phyloP scores from a whole-genome alignment of 2,329 filamentous ascomycete species.

The Blastomyces emzantsi region DNA sequence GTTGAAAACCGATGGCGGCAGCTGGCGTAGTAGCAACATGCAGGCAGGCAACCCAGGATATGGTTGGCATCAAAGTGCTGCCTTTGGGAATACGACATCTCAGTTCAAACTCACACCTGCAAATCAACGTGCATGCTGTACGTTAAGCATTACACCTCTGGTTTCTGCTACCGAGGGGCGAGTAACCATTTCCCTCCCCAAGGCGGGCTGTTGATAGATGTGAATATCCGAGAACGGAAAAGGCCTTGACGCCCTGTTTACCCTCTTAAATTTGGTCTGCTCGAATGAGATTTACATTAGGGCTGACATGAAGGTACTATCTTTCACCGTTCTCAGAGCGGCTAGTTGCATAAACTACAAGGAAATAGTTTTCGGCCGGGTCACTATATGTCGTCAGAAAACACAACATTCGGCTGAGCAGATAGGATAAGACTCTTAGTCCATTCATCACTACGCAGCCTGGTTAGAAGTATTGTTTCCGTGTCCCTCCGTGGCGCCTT shows the following conservation, averaged over 20 bases:
- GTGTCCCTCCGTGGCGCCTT: constrained; percentile 2
- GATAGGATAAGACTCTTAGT: background rate
- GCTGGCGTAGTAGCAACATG: background rate
- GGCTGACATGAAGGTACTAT: background rate
- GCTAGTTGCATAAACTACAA: background rate
- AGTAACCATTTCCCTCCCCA: background rate
- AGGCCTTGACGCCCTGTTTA: background rate
- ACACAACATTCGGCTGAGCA: background rate
- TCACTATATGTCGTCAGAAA: background rate
- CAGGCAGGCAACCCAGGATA: background rate
- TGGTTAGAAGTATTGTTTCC: constrained; percentile 1
- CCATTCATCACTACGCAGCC: background rate
- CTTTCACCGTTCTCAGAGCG: background rate
- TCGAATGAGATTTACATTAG: constrained; percentile 2
- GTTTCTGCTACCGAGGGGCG: background rate
- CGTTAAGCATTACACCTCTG: background rate
- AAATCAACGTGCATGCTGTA: constrained; percentile 4
- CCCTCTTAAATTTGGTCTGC: constrained; percentile 1
- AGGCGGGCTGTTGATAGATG: background rate
- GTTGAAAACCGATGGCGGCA: background rate
- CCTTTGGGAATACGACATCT: background rate
- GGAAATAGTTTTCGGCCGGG: background rate
- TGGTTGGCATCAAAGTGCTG: constrained; percentile 4
- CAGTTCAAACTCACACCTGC: background rate
- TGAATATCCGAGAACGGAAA: background rate